Conservation (phyloP, 2,329 filamentous ascomycete genomes). For the Apiospora koreana region DNA sequence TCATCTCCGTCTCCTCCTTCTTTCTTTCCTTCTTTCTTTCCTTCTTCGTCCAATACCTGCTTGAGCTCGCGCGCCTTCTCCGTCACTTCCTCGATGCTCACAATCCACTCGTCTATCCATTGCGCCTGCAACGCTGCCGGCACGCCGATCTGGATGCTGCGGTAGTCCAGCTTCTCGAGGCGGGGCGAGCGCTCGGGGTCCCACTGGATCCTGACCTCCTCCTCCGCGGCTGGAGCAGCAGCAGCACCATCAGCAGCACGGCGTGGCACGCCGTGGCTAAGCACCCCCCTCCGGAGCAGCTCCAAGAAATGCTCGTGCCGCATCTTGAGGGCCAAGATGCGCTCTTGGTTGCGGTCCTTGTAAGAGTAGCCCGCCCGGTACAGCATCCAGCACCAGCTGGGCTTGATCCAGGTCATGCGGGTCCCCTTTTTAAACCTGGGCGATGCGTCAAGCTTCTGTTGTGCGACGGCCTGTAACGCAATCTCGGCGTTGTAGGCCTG, state of each 20-base stretch:
- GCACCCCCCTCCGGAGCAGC: constrained; percentile 41
- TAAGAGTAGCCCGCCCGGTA: constrained; percentile 62
- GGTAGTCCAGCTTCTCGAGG: constrained; percentile 46
- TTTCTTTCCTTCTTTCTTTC: constrained; percentile 20
- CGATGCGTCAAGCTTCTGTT: constrained; percentile 54
- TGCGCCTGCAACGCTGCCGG: constrained; percentile 42
- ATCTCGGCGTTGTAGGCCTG: constrained; percentile 60
- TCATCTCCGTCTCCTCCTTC: background rate
- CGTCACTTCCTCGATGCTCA: constrained; percentile 60
- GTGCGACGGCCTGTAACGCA: constrained; percentile 50
- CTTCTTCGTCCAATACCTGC: constrained; percentile 41
- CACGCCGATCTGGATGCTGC: constrained; percentile 66
- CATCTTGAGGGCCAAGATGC: constrained; percentile 59
- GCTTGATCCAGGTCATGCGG: constrained; percentile 68
- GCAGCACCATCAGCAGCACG: background rate
- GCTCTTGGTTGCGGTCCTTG: constrained; percentile 56
- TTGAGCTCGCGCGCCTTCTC: constrained; percentile 51
- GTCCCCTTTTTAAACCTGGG: constrained; percentile 47
- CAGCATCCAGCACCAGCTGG: constrained; percentile 64
- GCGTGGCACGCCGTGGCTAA: constrained; percentile 16
- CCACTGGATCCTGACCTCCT: constrained; percentile 60
- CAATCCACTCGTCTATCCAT: constrained; percentile 54
- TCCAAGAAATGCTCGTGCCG: constrained; percentile 49
- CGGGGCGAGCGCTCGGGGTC: constrained; percentile 57
- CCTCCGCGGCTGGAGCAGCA: constrained; percentile 22